A percentile compares a stretch with the other conserved stretches of the same genome.
phyloP scores from a whole-genome alignment of 1,284 basidiomycete species.

The Mrakiaceae sp. region DNA sequence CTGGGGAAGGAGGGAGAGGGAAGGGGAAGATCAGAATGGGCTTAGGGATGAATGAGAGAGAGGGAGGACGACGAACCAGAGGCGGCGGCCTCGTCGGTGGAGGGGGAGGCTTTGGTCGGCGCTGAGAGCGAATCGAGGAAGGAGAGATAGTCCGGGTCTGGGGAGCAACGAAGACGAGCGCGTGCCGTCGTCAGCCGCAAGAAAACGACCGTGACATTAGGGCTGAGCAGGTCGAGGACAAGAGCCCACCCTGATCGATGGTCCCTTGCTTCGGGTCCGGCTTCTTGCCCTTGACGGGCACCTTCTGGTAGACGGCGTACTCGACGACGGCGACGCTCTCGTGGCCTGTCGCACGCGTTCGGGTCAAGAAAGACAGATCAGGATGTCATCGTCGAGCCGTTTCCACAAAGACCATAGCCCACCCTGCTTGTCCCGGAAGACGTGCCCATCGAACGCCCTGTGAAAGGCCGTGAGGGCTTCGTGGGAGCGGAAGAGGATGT shows the following conservation, averaged over 20 bases:
- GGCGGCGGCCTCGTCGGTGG: too few species aligned
- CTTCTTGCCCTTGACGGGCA: constrained; percentile 63
- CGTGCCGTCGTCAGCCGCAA: not conserved
- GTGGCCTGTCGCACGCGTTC: constrained; percentile 46
- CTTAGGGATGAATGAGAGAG: not conserved
- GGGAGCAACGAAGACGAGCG: not conserved
- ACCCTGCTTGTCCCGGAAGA: constrained; percentile 87
- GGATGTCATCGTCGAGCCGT: constrained; percentile 8
- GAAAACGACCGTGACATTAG: too few species aligned
- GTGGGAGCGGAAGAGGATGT: constrained; percentile 73
- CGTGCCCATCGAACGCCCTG: constrained; percentile 77
- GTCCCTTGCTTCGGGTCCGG: constrained; percentile 56
- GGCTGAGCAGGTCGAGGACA: too few species aligned
- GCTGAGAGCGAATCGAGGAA: constrained; percentile 52
- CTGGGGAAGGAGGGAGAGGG: not conserved
- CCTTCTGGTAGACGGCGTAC: constrained; percentile 83
- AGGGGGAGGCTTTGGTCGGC: constrained; percentile 31
- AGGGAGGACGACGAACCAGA: not conserved
- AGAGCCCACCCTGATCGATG: constrained; percentile 54
- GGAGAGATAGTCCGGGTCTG: constrained; percentile 69
- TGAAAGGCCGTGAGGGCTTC: constrained; percentile 65
- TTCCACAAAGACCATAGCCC: constrained; percentile 21
- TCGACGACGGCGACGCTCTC: constrained; percentile 83
- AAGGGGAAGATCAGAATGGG: not conserved
- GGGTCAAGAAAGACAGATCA: not conserved